These are phyloP conservation scores for Jacaranda copaia DNA, from an alignment of 257 asterid genomes.

Conservation along the genomic window DNA sequence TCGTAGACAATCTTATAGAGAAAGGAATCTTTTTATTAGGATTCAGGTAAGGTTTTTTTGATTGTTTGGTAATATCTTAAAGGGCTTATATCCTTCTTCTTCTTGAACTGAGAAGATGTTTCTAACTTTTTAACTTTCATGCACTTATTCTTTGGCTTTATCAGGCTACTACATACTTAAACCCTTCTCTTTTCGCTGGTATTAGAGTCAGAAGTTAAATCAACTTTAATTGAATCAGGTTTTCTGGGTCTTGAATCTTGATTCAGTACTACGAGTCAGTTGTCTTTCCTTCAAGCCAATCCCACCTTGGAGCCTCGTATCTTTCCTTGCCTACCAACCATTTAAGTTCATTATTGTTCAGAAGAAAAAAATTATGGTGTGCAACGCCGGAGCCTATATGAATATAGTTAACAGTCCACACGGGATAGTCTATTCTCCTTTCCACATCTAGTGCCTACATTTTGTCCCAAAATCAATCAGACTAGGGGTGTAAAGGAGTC, in stretches of 20 bases:
- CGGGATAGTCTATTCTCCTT: neutral
- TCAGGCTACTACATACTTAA: neutral
- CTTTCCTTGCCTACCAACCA: conserved; percentile 1
- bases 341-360: neutral
- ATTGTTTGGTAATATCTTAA: neutral
- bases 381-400: neutral
- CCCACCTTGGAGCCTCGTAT: conserved; percentile 1
- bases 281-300: neutral
- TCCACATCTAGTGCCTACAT: neutral
- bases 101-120: neutral
- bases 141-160: neutral
- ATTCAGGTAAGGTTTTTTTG: conserved; percentile 64
- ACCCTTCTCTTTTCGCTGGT: no score
- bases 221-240: neutral
- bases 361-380: neutral
- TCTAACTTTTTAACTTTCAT: neutral
- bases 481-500: no score
- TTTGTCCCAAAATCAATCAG: neutral
- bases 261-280: no score
- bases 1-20: conserved; percentile 50
- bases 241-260: neutral
- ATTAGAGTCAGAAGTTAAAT: neutral
- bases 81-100: neutral
- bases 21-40: conserved; percentile 43
- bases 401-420: neutral